Conservation (phyloP, 2,329 filamentous ascomycete genomes). For the Scolecobasidium constrictum region DNA sequence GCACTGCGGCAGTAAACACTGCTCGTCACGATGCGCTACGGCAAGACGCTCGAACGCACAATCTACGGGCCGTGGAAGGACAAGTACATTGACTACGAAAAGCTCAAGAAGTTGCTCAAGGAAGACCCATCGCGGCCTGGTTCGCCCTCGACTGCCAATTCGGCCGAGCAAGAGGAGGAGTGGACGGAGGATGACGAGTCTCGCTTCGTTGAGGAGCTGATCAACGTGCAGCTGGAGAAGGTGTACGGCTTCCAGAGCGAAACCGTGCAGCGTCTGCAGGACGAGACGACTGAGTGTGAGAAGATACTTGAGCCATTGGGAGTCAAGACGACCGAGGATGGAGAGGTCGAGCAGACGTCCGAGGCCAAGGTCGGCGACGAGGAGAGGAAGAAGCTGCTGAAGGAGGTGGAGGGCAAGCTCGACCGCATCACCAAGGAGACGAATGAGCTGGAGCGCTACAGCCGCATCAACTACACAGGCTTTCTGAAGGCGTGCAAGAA, state of each 20-base stretch:
- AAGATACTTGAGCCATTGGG: slow-evolving; percentile 50
- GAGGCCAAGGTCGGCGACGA: slow-evolving; percentile 22
- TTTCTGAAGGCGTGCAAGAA: slow-evolving; percentile 99
- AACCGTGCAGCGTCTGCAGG: slow-evolving; percentile 70
- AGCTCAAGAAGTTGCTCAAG: slow-evolving; percentile 79
- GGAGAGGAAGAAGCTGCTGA: slow-evolving; percentile 43
- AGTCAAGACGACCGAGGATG: slow-evolving; percentile 17
- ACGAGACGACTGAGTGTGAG: slow-evolving; percentile 64
- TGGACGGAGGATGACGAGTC: slow-evolving; percentile 96
- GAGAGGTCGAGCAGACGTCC: slow-evolving; percentile 13
- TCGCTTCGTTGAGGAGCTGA: slow-evolving; percentile 85
- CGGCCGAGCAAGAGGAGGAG: slow-evolving; percentile 42
- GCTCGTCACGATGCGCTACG: slow-evolving; percentile 99
- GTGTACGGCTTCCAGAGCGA: slow-evolving; percentile 81
- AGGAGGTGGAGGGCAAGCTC: slow-evolving; percentile 66
- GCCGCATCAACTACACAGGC: slow-evolving; percentile 91
- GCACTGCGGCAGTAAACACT: too few species aligned
- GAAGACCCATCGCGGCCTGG: slow-evolving; percentile 51
- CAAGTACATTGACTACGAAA: slow-evolving; percentile 90
- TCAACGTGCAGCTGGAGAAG: slow-evolving; percentile 92
- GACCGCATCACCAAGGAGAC: slow-evolving; percentile 84
- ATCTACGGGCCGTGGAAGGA: slow-evolving; percentile 82
- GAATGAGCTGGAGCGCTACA: slow-evolving; percentile 89
- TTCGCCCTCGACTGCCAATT: slow-evolving; percentile 35
- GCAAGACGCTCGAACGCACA: slow-evolving; percentile 70